Evolutionary conservation across 768 basidiomycete species (phyloP).

Genomic region (Leucocoprinus leucothites): DNA sequence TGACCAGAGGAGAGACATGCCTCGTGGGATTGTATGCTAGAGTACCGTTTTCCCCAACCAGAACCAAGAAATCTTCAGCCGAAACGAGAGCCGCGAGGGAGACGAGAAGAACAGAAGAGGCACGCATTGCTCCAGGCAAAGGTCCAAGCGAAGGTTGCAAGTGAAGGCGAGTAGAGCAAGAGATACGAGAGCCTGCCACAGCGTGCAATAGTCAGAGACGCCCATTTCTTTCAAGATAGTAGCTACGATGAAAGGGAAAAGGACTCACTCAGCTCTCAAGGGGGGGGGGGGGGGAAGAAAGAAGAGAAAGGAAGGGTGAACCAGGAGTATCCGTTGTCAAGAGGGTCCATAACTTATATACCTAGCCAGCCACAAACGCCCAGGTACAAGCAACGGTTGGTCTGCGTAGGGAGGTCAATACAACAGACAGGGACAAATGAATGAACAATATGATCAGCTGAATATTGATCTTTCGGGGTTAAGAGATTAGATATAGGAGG

Average conservation of each 20-base stretch:
- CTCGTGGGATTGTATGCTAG: conserved; percentile 25
- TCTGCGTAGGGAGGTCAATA: too few species aligned
- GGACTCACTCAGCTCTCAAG: conserved; percentile 30
- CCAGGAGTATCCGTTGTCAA: neutral
- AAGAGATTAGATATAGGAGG: neutral
- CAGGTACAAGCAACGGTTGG: neutral
- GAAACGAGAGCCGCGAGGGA: conserved; percentile 25
- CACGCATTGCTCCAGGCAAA: conserved; percentile 18
- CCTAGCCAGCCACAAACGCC: neutral
- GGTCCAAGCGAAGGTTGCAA: neutral
- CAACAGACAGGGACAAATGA: neutral
- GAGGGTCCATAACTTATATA: neutral
- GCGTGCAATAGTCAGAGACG: neutral
- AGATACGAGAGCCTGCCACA: neutral
- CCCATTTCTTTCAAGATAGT: neutral
- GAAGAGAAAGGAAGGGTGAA: conserved; percentile 9
- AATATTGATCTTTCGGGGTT: neutral
- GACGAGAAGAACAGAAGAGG: conserved; percentile 18
- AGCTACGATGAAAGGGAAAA: conserved; percentile 14
- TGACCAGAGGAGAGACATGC: conserved; percentile 15
- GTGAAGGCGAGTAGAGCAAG: too few species aligned
- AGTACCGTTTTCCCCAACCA: conserved; percentile 27
- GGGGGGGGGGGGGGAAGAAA: conserved; percentile 11
- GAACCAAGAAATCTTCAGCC: conserved; percentile 28
- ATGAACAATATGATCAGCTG: neutral